These are phyloP conservation scores for Pythium aristosporum DNA, from an alignment of 352 stramenopile genomes.

Conservation along the genomic window DNA sequence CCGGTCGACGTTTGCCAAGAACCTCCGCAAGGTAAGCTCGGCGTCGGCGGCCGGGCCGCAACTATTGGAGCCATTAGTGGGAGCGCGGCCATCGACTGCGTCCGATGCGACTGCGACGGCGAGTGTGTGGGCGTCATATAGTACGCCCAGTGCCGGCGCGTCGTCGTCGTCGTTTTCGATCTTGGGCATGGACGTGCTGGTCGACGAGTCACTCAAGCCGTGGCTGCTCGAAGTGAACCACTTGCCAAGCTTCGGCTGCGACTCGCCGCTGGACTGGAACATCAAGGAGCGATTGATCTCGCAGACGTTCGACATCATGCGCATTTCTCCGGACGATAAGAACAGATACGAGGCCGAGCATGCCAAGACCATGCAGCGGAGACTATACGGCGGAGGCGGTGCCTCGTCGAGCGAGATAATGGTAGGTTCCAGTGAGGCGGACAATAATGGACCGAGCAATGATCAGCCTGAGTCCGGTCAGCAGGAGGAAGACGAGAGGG, in stretches of 20 bases:
- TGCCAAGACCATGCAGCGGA: slow-evolving; percentile 51
- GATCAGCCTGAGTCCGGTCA: slow-evolving; percentile 33
- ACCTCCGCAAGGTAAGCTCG: slow-evolving; percentile 59
- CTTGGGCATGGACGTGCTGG: slow-evolving; percentile 96
- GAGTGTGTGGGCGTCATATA: slow-evolving; percentile 17
- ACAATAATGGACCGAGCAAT: slow-evolving; percentile 17
- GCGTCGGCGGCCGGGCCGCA: slow-evolving; percentile 26
- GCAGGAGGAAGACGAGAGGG: slow-evolving; percentile 11
- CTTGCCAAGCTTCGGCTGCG: slow-evolving; percentile 93
- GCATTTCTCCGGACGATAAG: slow-evolving; percentile 79
- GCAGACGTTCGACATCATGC: slow-evolving; percentile 89
- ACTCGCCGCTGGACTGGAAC: slow-evolving; percentile 93
- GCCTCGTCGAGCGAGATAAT: no score
- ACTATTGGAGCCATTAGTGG: neutral
- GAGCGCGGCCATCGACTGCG: slow-evolving; percentile 22
- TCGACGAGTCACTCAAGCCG: slow-evolving; percentile 93
- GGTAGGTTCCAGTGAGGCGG: neutral
- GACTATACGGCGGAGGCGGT: slow-evolving; percentile 51
- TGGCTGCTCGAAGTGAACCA: slow-evolving; percentile 98
- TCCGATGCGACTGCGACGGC: slow-evolving; percentile 11
- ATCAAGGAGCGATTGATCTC: slow-evolving; percentile 95
- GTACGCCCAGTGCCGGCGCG: slow-evolving; percentile 20
- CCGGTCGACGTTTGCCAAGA: slow-evolving; percentile 82
- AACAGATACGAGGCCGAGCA: slow-evolving; percentile 69
- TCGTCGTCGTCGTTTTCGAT: slow-evolving; percentile 88